Percentiles rank a stretch among this genome's conserved stretches.
Conservation (phyloP, 2,329 filamentous ascomycete species). For the Rachicladosporium sp. region DNA sequence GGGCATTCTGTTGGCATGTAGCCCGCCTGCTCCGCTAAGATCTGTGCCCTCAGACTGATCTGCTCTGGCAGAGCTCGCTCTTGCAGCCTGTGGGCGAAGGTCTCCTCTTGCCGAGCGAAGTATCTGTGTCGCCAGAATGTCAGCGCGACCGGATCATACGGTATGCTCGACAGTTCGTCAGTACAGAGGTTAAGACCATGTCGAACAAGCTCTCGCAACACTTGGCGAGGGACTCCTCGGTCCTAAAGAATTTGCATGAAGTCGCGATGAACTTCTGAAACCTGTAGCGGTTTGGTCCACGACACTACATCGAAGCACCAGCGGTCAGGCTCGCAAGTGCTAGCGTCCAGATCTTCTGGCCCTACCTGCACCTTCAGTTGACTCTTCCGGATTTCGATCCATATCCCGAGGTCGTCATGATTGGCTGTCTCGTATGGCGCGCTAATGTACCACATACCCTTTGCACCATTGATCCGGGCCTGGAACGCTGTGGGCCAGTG, state of each 20-base stretch:
- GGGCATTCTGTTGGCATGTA: background rate
- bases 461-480: slow-evolving; percentile 58
- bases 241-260: slow-evolving; percentile 55
- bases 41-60: background rate
- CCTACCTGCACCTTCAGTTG: slow-evolving; percentile 52
- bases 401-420: slow-evolving; percentile 32
- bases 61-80: too few relatives aligned
- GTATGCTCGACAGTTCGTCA: slow-evolving; percentile 37
- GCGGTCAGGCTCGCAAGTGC: background rate
- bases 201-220: too few relatives aligned
- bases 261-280: slow-evolving; percentile 3
- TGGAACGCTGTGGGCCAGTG: slow-evolving; percentile 55
- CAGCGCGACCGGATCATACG: slow-evolving; percentile 39
- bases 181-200: slow-evolving; percentile 44
- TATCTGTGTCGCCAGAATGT: slow-evolving; percentile 9
- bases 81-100: too few relatives aligned
- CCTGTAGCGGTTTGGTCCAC: slow-evolving; percentile 27
- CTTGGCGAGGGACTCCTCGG: too few relatives aligned
- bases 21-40: background rate
- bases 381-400: slow-evolving; percentile 54
- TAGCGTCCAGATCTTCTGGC: background rate
- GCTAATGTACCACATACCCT: slow-evolving; percentile 63
- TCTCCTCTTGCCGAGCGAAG: background rate
- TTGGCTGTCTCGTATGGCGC: slow-evolving; percentile 32
- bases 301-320: slow-evolving; percentile 43